These are phyloP conservation scores for Paracamarosporium sp. DNA, from an alignment of 2,329 filamentous ascomycete genomes.

Conservation along the genomic window DNA sequence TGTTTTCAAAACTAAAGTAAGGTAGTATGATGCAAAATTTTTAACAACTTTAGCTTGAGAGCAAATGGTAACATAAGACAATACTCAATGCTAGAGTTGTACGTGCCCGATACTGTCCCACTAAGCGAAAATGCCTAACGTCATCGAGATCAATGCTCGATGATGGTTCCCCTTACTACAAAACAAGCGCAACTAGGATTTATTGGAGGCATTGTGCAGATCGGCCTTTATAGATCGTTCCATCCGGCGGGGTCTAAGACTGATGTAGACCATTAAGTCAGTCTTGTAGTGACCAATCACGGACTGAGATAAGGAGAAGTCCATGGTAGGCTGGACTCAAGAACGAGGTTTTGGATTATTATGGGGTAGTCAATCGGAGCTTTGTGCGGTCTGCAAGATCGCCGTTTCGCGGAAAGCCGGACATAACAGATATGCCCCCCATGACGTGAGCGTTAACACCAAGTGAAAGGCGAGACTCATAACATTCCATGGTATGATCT, in stretches of 20 bases:
- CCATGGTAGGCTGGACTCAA: no score
- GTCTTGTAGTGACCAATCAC: no score
- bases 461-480: background rate
- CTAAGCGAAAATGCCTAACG: constrained; percentile 42
- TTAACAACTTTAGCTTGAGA: no score
- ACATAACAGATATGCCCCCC: background rate
- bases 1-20: constrained; percentile 43
- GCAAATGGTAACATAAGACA: no score
- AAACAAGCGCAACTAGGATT: constrained; percentile 12
- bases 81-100: no score
- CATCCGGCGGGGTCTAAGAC: no score
- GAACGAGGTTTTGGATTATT: no score
- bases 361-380: constrained; percentile 28
- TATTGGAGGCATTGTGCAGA: constrained; percentile 14
- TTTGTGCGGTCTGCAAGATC: background rate
- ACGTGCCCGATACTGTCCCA: constrained; percentile 42
- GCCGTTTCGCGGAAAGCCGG: background rate
- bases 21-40: constrained; percentile 43
- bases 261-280: no score
- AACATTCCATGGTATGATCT: background rate
- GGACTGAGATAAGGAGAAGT: no score
- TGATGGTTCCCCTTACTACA: constrained; percentile 39
- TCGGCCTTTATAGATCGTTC: background rate
- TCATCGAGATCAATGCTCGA: constrained; percentile 44
- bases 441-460: background rate